Evolutionary conservation across 257 asterid species (phyloP).

Genomic region (Schizonepeta tenuifolia): DNA sequence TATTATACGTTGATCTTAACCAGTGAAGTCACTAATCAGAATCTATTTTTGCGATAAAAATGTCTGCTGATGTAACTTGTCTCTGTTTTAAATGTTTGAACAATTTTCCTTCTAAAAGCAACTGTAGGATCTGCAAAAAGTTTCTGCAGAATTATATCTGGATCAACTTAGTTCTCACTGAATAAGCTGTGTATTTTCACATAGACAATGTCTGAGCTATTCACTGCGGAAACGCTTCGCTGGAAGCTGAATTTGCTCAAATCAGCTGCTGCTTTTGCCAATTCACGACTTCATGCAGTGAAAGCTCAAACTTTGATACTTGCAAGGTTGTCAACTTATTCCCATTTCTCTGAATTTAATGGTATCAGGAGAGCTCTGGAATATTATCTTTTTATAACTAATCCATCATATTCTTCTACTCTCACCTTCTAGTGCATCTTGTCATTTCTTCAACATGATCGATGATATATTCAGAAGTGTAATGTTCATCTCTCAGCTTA

Average conservation of each 20-base stretch:
- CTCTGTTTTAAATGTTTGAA: neutral
- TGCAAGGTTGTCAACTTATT: conserved; percentile 52
- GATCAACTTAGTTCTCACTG: neutral
- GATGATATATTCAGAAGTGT: neutral
- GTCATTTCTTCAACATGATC: neutral
- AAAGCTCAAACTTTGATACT: conserved; percentile 78
- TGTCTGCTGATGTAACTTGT: neutral
- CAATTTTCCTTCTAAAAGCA: neutral
- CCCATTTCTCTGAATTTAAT: conserved; percentile 2
- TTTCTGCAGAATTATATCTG: conserved; percentile 8
- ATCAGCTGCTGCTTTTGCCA: conserved; percentile 71
- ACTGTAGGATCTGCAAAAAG: neutral
- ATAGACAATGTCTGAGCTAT: conserved; percentile 36
- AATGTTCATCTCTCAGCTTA: conserved; percentile 17
- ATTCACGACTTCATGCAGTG: conserved; percentile 91
- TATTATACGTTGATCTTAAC: neutral
- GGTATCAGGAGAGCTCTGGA: neutral
- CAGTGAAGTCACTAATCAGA: neutral
- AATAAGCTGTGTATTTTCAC: neutral
- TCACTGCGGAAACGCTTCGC: conserved; percentile 51
- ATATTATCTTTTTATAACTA: neutral
- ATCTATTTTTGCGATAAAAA: neutral
- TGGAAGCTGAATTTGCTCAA: conserved; percentile 78
- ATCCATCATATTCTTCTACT: neutral
- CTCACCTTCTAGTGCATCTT: neutral